A percentile compares a stretch with the other conserved stretches of the same genome.
These are phyloP conservation scores for Coemansia sp. DNA, from an alignment of 192 early-diverging fungal genomes.

Conservation along the genomic window DNA sequence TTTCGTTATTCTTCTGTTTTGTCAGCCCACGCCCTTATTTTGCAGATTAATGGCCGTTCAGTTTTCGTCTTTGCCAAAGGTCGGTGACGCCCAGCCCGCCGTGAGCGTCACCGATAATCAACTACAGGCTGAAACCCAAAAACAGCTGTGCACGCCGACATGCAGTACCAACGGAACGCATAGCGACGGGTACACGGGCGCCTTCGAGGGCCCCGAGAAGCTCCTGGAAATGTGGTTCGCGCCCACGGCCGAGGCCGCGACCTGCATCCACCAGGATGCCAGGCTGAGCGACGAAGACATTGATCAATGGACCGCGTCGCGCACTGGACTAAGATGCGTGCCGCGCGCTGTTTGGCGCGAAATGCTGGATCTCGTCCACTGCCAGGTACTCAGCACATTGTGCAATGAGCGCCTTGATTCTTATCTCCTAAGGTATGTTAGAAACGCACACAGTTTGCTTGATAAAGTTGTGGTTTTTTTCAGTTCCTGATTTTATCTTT, in stretches of 20 bases:
- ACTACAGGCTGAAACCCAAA: conserved; percentile 39
- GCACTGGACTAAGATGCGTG: conserved; percentile 73
- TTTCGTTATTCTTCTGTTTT: background rate
- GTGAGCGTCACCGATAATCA: conserved; percentile 55
- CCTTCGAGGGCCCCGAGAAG: conserved; percentile 98
- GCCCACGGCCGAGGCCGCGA: conserved; percentile 21
- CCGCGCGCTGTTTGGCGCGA: conserved; percentile 80
- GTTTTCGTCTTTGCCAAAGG: conserved; percentile 40
- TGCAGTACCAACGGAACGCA: conserved; percentile 51
- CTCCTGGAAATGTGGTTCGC: conserved; percentile 96
- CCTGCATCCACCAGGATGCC: conserved; percentile 19
- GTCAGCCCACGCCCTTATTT: background rate
- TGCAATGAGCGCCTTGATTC: conserved; percentile 83
- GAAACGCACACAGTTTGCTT: background rate
- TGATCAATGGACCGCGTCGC: conserved; percentile 38
- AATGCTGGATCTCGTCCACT: conserved; percentile 92
- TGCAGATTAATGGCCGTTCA: conserved; percentile 6
- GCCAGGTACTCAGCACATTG: conserved; percentile 86
- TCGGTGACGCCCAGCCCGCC: conserved; percentile 53
- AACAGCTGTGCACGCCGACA: conserved; percentile 31
- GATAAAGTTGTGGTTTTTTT: conserved; percentile 1
- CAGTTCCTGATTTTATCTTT: too few relatives aligned
- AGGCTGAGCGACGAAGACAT: conserved; percentile 31
- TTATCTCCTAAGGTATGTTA: conserved; percentile 71
- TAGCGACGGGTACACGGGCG: conserved; percentile 57